These are phyloP conservation scores for Monilinia polystroma DNA, from an alignment of 2,329 filamentous ascomycete genomes.

Conservation along the genomic window DNA sequence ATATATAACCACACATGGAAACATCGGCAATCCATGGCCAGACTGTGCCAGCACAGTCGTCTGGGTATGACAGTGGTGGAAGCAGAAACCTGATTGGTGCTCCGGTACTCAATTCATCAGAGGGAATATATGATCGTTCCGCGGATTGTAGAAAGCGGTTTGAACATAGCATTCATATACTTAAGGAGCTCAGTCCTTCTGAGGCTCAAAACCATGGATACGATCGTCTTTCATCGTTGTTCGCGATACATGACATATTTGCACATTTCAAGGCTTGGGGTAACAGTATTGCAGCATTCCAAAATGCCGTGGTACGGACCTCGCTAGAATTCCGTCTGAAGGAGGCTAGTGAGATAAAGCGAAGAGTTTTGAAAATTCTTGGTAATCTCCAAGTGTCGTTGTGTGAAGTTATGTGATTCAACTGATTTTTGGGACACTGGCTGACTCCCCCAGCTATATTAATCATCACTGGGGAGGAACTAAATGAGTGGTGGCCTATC, in stretches of 20 bases:
- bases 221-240: constrained; percentile 23
- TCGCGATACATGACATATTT: constrained; percentile 24
- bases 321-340: constrained; percentile 33
- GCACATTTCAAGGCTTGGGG: constrained; percentile 34
- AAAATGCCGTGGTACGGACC: constrained; percentile 22
- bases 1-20: neutral
- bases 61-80: neutral
- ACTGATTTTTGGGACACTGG: neutral
- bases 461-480: constrained; percentile 28
- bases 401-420: constrained; percentile 24
- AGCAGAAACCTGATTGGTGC: neutral
- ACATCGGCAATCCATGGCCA: neutral
- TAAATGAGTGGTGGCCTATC: constrained; percentile 30
- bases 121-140: constrained; percentile 9
- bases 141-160: neutral
- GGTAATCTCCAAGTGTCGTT: constrained; percentile 30
- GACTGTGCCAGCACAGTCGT: too few relatives aligned
- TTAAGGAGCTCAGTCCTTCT: neutral
- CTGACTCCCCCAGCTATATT: constrained; percentile 22
- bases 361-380: constrained; percentile 30
- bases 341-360: constrained; percentile 30
- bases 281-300: constrained; percentile 33
- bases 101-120: neutral
- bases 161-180: neutral
- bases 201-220: neutral